Evolutionary conservation across 768 basidiomycete species (phyloP).

Genomic region (Phylloporus rhodoxanthus): DNA sequence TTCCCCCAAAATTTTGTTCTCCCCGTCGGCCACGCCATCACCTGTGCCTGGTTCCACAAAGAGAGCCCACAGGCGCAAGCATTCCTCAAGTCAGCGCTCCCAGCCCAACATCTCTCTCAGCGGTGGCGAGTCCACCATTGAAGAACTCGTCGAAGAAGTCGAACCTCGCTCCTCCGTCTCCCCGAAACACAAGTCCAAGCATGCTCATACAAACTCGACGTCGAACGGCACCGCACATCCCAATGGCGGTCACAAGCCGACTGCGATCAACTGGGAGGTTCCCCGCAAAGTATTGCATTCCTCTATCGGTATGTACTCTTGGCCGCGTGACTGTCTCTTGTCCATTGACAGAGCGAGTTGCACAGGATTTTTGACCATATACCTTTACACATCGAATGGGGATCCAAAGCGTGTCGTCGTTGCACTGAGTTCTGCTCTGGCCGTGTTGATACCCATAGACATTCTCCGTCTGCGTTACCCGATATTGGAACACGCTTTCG

Average conservation of each 20-base stretch:
- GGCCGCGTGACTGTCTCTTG: background rate
- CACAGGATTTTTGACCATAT: slow-evolving; percentile 59
- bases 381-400: slow-evolving; percentile 48
- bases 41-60: slow-evolving; percentile 28
- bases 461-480: slow-evolving; percentile 63
- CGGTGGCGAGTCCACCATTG: slow-evolving; percentile 17
- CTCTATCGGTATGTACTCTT: slow-evolving; percentile 67
- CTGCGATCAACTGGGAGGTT: slow-evolving; percentile 74
- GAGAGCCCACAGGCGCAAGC: slow-evolving; percentile 25
- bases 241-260: slow-evolving; percentile 9
- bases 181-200: slow-evolving; percentile 18
- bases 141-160: slow-evolving; percentile 22
- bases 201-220: slow-evolving; percentile 4
- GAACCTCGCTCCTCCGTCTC: slow-evolving; percentile 11
- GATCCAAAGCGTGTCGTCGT: slow-evolving; percentile 49
- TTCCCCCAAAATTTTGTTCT: slow-evolving; percentile 43
- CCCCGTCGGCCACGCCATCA: slow-evolving; percentile 20
- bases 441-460: slow-evolving; percentile 69
- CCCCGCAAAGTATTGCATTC: slow-evolving; percentile 84
- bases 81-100: slow-evolving; percentile 23
- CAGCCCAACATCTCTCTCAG: slow-evolving; percentile 9
- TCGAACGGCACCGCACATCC: slow-evolving; percentile 6
- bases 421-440: slow-evolving; percentile 59
- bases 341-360: slow-evolving; percentile 4
- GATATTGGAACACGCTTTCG: slow-evolving; percentile 63